phyloP scores from a whole-genome alignment of 2,329 filamentous ascomycete genomes.

The Phialophora chinensis region DNA sequence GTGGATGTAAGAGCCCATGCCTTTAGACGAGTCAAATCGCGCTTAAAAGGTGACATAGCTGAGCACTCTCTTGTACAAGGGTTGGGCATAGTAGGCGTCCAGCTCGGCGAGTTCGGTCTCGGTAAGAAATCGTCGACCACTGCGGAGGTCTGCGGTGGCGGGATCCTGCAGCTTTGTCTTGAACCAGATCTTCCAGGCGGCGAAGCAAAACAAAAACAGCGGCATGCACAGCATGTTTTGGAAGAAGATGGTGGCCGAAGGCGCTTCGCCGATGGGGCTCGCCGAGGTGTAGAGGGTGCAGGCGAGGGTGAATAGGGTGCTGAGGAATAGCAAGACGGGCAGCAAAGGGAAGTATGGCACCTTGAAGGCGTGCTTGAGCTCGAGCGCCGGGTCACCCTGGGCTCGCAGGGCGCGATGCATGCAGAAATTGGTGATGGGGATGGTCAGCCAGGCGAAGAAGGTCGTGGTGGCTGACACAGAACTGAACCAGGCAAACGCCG shows the following conservation, averaged over 20 bases:
- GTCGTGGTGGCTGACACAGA: conserved; percentile 73
- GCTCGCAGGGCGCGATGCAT: conserved; percentile 79
- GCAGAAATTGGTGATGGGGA: conserved; percentile 68
- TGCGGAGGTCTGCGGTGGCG: background rate
- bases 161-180: conserved; percentile 4
- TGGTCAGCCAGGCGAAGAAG: conserved; percentile 70
- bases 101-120: conserved; percentile 6
- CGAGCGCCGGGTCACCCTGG: conserved; percentile 57
- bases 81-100: conserved; percentile 18
- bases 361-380: conserved; percentile 78
- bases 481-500: conserved; percentile 77
- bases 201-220: conserved; percentile 51
- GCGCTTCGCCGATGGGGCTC: conserved; percentile 66
- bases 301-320: conserved; percentile 74
- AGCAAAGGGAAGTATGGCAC: conserved; percentile 77
- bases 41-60: conserved; percentile 14
- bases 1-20: too few species aligned
- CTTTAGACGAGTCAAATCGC: background rate
- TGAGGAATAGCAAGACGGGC: conserved; percentile 78
- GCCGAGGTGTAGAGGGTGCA: conserved; percentile 87
- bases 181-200: conserved; percentile 47
- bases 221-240: conserved; percentile 55
- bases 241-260: conserved; percentile 54
- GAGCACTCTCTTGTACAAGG: conserved; percentile 4
- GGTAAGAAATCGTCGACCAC: conserved; percentile 11